Evolutionary conservation across 2,329 filamentous ascomycete species (phyloP).

Genomic region (Incumbomyces lentus): DNA sequence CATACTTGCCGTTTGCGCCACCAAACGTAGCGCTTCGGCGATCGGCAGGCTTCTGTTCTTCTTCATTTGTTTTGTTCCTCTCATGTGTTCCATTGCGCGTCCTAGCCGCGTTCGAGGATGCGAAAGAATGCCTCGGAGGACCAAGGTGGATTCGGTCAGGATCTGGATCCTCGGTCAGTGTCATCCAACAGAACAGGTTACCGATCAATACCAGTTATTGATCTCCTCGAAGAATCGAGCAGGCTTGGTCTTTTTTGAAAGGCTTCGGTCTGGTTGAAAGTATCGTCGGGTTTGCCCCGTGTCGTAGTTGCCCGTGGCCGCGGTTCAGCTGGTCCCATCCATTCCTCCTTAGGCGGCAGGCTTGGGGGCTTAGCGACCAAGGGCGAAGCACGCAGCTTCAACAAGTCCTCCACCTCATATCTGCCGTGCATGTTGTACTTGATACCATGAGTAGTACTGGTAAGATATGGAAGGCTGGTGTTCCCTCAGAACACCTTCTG

Average conservation of each 20-base stretch:
- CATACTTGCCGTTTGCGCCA: background rate
- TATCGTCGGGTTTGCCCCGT: slow-evolving; percentile 15
- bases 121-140: slow-evolving; percentile 72
- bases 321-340: slow-evolving; percentile 64
- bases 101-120: slow-evolving; percentile 51
- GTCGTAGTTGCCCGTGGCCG: slow-evolving; percentile 22
- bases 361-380: slow-evolving; percentile 69
- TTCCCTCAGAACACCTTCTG: too few relatives aligned
- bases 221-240: slow-evolving; percentile 37
- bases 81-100: slow-evolving; percentile 22
- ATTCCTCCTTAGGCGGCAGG: slow-evolving; percentile 78
- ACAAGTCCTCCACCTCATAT: slow-evolving; percentile 68
- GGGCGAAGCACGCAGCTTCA: slow-evolving; percentile 68
- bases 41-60: background rate
- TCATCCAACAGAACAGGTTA: slow-evolving; percentile 5
- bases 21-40: slow-evolving; percentile 1
- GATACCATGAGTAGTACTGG: background rate
- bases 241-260: slow-evolving; percentile 29
- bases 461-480: too few relatives aligned
- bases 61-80: slow-evolving; percentile 1
- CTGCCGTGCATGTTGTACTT: slow-evolving; percentile 32
- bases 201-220: slow-evolving; percentile 33
- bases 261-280: slow-evolving; percentile 10
- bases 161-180: slow-evolving; percentile 26
- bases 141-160: slow-evolving; percentile 76